These are phyloP conservation scores for Candida taoyuanica DNA, from an alignment of 805 yeast species.

Conservation along the genomic window DNA sequence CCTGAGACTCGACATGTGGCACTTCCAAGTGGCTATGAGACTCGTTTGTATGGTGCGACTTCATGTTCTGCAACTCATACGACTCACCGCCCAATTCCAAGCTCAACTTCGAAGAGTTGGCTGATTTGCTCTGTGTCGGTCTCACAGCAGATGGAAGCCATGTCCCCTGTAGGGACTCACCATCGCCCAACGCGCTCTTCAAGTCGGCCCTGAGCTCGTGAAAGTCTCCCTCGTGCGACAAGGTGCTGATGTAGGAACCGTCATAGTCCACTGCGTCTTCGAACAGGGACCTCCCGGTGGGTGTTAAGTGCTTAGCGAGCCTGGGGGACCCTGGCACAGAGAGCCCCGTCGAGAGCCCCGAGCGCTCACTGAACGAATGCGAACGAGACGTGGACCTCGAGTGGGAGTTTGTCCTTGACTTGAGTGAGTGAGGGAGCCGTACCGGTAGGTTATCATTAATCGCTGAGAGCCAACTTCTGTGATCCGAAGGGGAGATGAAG, in stretches of 20 bases:
- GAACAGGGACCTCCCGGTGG: constrained; percentile 2
- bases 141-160: constrained; percentile 15
- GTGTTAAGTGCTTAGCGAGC: neutral
- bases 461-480: neutral
- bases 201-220: constrained; percentile 17
- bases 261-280: constrained; percentile 9
- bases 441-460: neutral
- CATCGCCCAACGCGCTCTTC: constrained; percentile 19
- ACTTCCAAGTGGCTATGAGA: constrained; percentile 4
- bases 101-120: constrained; percentile 6
- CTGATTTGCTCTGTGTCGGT: constrained; percentile 4
- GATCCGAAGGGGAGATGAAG: neutral
- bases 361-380: constrained; percentile 1
- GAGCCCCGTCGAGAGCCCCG: neutral
- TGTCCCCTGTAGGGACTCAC: constrained; percentile 11
- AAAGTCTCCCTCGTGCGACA: constrained; percentile 13
- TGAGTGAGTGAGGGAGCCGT: no score
- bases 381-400: neutral
- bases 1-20: neutral
- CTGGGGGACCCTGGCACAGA: constrained; percentile 3
- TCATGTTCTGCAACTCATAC: constrained; percentile 7
- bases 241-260: constrained; percentile 11
- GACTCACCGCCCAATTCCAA: constrained; percentile 2
- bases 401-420: no score
- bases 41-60: neutral